These are phyloP conservation scores for Daldinia grandis DNA, from an alignment of 495 filamentous ascomycete genomes.

Conservation along the genomic window DNA sequence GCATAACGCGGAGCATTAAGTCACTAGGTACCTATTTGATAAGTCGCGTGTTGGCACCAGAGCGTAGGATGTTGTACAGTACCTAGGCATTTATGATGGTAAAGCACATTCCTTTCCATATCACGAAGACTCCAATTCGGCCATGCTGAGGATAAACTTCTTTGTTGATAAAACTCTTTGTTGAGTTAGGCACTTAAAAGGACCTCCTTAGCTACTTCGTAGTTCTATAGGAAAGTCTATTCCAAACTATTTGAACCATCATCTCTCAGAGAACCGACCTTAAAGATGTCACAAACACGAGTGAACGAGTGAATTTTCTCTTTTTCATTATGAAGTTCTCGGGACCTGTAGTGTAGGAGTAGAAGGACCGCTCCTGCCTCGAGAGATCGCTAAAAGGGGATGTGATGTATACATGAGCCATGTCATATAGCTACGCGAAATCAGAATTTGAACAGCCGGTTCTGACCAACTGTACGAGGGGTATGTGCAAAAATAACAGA, in stretches of 20 bases:
- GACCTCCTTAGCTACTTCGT: neutral
- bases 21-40: neutral
- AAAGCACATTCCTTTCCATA: neutral
- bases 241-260: slow-evolving; percentile 2
- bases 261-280: neutral
- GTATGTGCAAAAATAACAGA: slow-evolving; percentile 43
- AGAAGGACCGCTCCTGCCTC: slow-evolving; percentile 11
- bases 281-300: slow-evolving; percentile 4
- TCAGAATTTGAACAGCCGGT: slow-evolving; percentile 33
- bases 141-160: neutral
- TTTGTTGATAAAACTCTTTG: slow-evolving; percentile 2
- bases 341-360: slow-evolving; percentile 9
- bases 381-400: slow-evolving; percentile 20
- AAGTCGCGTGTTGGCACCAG: neutral
- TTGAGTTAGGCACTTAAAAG: neutral
- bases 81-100: neutral
- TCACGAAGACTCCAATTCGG: neutral
- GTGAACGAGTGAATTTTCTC: slow-evolving; percentile 38
- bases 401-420: slow-evolving; percentile 44
- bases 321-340: slow-evolving; percentile 44
- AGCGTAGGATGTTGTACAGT: neutral
- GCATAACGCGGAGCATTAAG: neutral
- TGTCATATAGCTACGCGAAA: slow-evolving; percentile 33
- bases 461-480: slow-evolving; percentile 31
- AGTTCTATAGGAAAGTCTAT: neutral